These are phyloP conservation scores for Tilletia indica DNA, from an alignment of 1,284 basidiomycete species.

Conservation along the genomic window DNA sequence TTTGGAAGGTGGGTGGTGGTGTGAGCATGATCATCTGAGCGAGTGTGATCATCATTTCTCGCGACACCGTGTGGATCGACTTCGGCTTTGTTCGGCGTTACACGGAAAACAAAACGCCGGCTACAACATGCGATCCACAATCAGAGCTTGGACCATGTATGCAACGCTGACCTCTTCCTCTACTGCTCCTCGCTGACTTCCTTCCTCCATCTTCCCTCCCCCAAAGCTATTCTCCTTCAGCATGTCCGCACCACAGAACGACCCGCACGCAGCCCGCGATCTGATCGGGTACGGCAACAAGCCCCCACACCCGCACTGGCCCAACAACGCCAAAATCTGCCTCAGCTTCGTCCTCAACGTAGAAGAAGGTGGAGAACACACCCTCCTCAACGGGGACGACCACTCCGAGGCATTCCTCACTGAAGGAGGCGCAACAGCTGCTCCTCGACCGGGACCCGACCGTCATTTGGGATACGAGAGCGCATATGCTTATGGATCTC, in stretches of 20 bases:
- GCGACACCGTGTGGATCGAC: no score
- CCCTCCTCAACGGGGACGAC: constrained; percentile 52
- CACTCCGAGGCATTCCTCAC: constrained; percentile 51
- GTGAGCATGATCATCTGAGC: no score
- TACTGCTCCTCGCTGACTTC: no score
- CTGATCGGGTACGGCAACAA: constrained; percentile 55
- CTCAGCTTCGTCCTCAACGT: constrained; percentile 58
- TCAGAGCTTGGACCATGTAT: no score
- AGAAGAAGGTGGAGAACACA: constrained; percentile 57
- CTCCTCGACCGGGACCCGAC: constrained; percentile 32
- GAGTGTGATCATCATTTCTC: no score
- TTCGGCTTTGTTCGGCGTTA: no score
- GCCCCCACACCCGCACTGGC: constrained; percentile 57
- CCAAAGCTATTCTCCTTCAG: neutral
- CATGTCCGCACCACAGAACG: constrained; percentile 39
- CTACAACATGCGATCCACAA: no score
- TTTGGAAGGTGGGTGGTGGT: neutral
- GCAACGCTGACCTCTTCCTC: no score
- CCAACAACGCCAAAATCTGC: constrained; percentile 55
- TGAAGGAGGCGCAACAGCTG: constrained; percentile 48
- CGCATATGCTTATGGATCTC: constrained; percentile 57
- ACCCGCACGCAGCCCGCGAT: constrained; percentile 38
- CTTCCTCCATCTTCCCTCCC: no score
- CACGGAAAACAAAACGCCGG: no score
- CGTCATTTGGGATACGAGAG: constrained; percentile 55